These are phyloP conservation scores for Didymosphaeria variabile DNA, from an alignment of 2,329 filamentous ascomycete species.

Conservation along the genomic window DNA sequence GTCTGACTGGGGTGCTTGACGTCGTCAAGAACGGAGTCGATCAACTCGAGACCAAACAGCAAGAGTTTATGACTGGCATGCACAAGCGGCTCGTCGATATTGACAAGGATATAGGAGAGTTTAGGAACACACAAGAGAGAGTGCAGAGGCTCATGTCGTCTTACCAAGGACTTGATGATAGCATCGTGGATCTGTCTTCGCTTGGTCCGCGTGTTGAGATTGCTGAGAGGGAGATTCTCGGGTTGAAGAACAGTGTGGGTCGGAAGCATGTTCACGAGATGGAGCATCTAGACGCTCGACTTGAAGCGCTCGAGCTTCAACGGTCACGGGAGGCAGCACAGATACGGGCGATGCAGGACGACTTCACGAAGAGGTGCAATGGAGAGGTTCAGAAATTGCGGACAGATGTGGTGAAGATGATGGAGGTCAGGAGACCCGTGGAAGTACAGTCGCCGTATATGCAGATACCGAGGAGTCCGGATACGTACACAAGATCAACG, in stretches of 20 bases:
- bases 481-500: neutral
- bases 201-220: neutral
- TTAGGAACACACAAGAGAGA: constrained; percentile 11
- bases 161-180: neutral
- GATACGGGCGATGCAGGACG: neutral
- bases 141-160: constrained; percentile 9
- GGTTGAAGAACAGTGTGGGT: constrained; percentile 3
- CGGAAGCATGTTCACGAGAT: constrained; percentile 10
- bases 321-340: constrained; percentile 1
- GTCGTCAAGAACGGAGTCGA: constrained; percentile 9
- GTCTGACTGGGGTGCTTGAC: neutral
- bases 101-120: constrained; percentile 10
- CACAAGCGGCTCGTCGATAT: constrained; percentile 6
- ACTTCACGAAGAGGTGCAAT: neutral
- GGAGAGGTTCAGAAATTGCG: neutral
- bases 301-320: constrained; percentile 9
- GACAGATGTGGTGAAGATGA: neutral
- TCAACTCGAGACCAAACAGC: constrained; percentile 5
- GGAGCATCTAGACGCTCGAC: constrained; percentile 2
- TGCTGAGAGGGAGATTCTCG: neutral
- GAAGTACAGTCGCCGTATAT: constrained; percentile 1
- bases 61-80: constrained; percentile 3
- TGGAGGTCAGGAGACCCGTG: neutral
- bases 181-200: neutral
- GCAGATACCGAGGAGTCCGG: constrained; percentile 15